Evolutionary conservation across 805 yeast species (phyloP), one percentile per base, ranked within the genome.

Genomic region (Starmerella lactis-condensi): DNA sequence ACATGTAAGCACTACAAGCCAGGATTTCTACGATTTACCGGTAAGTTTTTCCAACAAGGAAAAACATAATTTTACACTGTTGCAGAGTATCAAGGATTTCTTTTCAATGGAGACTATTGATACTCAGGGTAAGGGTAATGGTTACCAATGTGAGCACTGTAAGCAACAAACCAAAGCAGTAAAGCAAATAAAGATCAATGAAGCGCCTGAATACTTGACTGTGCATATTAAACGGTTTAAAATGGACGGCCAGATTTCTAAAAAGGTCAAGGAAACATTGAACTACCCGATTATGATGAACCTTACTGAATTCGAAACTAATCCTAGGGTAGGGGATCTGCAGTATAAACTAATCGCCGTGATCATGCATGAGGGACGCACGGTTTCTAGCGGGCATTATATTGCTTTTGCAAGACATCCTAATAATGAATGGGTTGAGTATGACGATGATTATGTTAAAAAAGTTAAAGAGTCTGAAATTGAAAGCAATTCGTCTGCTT

Each of bases 331-430:
- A 7, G 31, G 36, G 5, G 36, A 41, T 17, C 64, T 66, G 4
- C 56, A 59, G 22, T 89, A 89, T 54, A 75, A 72, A 49, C 62
- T 89, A 41, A 62, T 69, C 12, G 70, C 83, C 15, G 93, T 85
- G 12, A 77, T 85, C 37, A 85, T 82, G 4, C 98, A 89, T 49
- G 93, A 79, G 46, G 98, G 98, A 24, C 63, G 96, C 40, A 76
- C 93, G 2, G 72, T 83, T 10, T 72, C 82, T 27, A 72, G 89
- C 3, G 98, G 98, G 3, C 98, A 89, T 53, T 89, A 89, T 48
- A 68, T 82, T 36, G 77, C 93, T 1, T 81, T 78, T 49, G 78
- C 93, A 49, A 67, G 75, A 39, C 94, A 83, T 53, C 93, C 95
- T 1, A 89, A 78, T 53, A 85, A 82, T 2, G 56, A 75, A 2